These are phyloP conservation scores for Botrytis cinerea DNA, from an alignment of 2,329 filamentous ascomycete species.

Conservation along the genomic window DNA sequence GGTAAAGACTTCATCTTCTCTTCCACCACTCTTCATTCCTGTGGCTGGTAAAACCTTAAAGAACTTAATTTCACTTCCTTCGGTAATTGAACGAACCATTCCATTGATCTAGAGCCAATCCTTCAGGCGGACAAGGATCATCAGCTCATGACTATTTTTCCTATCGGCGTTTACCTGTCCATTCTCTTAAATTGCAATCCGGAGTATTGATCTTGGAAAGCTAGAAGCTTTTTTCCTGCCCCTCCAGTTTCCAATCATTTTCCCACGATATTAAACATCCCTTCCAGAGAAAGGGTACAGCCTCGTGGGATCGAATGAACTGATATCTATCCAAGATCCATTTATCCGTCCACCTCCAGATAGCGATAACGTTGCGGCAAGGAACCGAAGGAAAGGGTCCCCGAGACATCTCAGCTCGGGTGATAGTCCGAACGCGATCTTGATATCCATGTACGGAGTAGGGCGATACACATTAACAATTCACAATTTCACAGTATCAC, in stretches of 20 bases:
- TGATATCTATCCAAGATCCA: background rate
- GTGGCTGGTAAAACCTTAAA: background rate
- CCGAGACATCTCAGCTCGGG: slow-evolving; percentile 9
- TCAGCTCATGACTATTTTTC: background rate
- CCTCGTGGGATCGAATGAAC: background rate
- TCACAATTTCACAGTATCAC: background rate
- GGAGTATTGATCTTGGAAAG: background rate
- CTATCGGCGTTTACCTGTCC: background rate
- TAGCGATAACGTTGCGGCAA: background rate
- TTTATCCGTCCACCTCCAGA: background rate
- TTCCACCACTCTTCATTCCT: background rate
- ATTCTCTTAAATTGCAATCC: background rate
- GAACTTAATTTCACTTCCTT: background rate
- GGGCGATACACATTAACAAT: background rate
- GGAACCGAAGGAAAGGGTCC: background rate
- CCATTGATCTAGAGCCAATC: background rate
- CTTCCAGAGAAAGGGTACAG: background rate
- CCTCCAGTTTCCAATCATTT: slow-evolving; percentile 3
- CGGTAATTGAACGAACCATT: background rate
- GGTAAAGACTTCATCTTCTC: background rate
- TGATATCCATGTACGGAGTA: background rate
- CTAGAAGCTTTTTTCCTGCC: background rate
- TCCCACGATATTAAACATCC: background rate
- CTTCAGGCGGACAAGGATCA: slow-evolving; percentile 9
- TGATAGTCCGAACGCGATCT: slow-evolving; percentile 1